A percentile compares a stretch with the other conserved stretches of the same genome.
Evolutionary conservation across 768 basidiomycete genomes (phyloP).

Genomic region (Gautieria morchelliformis): DNA sequence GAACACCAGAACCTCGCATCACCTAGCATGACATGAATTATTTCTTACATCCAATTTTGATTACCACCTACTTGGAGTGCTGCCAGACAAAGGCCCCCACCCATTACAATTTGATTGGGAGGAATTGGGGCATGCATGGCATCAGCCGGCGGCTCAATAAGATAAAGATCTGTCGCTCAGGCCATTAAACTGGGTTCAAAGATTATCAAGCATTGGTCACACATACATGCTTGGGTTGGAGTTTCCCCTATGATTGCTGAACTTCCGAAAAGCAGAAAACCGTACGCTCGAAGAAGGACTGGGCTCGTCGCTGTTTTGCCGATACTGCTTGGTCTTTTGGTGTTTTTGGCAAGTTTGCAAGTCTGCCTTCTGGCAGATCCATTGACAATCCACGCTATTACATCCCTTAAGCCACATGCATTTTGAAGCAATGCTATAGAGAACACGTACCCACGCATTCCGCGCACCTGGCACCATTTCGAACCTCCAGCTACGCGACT

Average conservation of each 20-base stretch:
- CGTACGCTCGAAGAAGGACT: not conserved
- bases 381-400: slow-evolving; percentile 27
- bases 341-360: slow-evolving; percentile 36
- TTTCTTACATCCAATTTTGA: slow-evolving; percentile 12
- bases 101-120: slow-evolving; percentile 74
- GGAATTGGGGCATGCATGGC: slow-evolving; percentile 71
- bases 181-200: not conserved
- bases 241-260: not conserved
- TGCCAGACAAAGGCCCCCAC: slow-evolving; percentile 78
- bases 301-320: not conserved
- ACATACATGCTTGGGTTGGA: slow-evolving; percentile 47
- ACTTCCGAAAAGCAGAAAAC: slow-evolving; percentile 2
- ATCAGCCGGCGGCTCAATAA: slow-evolving; percentile 78
- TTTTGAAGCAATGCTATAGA: slow-evolving; percentile 12
- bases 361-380: slow-evolving; percentile 25
- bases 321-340: slow-evolving; percentile 24
- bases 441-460: slow-evolving; percentile 43
- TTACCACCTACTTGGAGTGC: slow-evolving; percentile 54
- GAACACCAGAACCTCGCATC: slow-evolving; percentile 75
- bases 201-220: not conserved
- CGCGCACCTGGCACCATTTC: slow-evolving; percentile 98
- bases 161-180: slow-evolving; percentile 56
- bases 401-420: slow-evolving; percentile 8
- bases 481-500: slow-evolving; percentile 73
- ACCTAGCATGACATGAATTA: not conserved